Evolutionary conservation across 192 early-diverging fungal species (phyloP).

Genomic region (Backusella psychrophila): DNA sequence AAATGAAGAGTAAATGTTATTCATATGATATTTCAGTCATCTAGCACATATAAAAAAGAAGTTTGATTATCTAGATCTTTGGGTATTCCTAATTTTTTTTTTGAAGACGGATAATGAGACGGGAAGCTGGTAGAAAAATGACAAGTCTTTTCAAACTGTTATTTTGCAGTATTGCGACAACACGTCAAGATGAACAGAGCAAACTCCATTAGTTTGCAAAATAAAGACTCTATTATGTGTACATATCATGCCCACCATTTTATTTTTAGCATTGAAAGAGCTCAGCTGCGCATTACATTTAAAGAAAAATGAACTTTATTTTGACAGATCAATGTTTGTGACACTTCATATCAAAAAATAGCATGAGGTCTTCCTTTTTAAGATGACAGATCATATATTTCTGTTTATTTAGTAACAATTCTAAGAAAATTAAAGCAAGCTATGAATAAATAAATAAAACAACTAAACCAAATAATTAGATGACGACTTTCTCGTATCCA

Average conservation of each 20-base stretch:
- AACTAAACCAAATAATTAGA: not conserved
- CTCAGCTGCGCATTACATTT: not conserved
- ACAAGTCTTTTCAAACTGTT: no score
- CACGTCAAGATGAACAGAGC: not conserved
- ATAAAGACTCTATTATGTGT: not conserved
- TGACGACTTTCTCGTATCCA: slow-evolving; percentile 10
- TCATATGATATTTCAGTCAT: no score
- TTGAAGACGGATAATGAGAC: no score
- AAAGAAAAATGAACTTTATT: not conserved
- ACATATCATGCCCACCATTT: not conserved
- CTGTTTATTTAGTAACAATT: not conserved
- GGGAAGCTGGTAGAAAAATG: no score
- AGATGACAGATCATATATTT: not conserved
- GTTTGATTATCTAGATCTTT: no score
- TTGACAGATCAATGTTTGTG: not conserved
- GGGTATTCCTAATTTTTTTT: no score
- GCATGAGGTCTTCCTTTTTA: not conserved
- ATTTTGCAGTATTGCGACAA: no score
- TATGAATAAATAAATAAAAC: not conserved
- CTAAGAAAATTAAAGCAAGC: not conserved
- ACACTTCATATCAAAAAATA: not conserved
- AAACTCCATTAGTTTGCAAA: not conserved
- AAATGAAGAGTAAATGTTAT: no score
- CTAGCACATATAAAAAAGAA: no score
- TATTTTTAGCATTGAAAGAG: no score